These are phyloP conservation scores for Saccharomycopsis olivae DNA, from an alignment of 805 yeast species.

Conservation along the genomic window DNA sequence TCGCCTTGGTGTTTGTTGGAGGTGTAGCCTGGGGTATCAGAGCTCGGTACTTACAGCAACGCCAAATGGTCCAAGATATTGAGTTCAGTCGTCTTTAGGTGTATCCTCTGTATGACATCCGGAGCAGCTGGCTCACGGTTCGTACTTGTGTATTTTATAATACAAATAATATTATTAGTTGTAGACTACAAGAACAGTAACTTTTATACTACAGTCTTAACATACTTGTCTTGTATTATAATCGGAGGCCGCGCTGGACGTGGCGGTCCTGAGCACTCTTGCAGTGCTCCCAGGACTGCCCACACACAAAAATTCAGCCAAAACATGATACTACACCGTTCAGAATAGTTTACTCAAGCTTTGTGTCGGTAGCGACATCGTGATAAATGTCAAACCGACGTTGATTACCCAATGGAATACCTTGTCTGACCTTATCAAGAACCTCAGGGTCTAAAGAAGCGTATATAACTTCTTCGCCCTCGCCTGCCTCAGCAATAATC, in stretches of 20 bases:
- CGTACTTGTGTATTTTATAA: no score
- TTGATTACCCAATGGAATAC: conserved; percentile 61
- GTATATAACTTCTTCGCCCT: conserved; percentile 63
- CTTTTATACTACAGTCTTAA: no score
- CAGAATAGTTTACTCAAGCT: background rate
- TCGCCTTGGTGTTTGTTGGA: conserved; percentile 12
- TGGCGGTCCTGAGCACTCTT: no score
- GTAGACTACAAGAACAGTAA: no score
- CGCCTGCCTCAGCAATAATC: conserved; percentile 62
- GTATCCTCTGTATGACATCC: no score
- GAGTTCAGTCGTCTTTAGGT: conserved; percentile 17
- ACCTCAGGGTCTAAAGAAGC: conserved; percentile 60
- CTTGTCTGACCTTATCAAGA: conserved; percentile 46
- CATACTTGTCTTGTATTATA: no score
- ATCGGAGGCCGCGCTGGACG: no score
- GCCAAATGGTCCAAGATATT: conserved; percentile 15
- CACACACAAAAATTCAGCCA: no score
- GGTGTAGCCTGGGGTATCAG: conserved; percentile 13
- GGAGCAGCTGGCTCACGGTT: no score
- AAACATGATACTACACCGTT: no score
- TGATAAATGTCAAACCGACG: conserved; percentile 47
- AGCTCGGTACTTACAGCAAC: conserved; percentile 11
- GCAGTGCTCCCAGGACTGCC: no score
- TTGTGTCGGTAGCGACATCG: conserved; percentile 5
- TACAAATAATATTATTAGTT: no score